phyloP scores from a whole-genome alignment of 2,329 filamentous ascomycete genomes.

The Fusarium penzigii region DNA sequence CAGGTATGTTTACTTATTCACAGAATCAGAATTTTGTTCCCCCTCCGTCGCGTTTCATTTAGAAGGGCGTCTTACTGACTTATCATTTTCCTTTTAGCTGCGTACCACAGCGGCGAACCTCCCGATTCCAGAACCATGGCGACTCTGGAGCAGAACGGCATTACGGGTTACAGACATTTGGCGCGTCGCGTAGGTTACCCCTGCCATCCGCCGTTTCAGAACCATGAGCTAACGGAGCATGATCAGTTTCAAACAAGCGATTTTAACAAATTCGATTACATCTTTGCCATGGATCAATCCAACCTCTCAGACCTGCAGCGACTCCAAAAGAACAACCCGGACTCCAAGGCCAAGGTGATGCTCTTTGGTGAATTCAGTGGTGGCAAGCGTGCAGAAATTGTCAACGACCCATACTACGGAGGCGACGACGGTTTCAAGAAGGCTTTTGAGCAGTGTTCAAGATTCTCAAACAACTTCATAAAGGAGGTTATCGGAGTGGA shows the following conservation, averaged over 20 bases:
- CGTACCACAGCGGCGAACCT: constrained; percentile 75
- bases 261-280: constrained; percentile 85
- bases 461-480: constrained; percentile 78
- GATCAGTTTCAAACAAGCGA: constrained; percentile 62
- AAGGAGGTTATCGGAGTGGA: constrained; percentile 47
- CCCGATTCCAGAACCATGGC: constrained; percentile 84
- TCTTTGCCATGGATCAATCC: constrained; percentile 89
- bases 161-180: constrained; percentile 73
- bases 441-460: constrained; percentile 80
- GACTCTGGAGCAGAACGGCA: constrained; percentile 72
- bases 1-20: constrained; percentile 46
- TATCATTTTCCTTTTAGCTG: constrained; percentile 47
- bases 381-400: constrained; percentile 63
- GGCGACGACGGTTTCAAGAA: constrained; percentile 76
- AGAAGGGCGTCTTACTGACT: constrained; percentile 7
- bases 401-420: constrained; percentile 94
- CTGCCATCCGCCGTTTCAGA: not conserved
- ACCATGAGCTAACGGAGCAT: not conserved
- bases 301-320: constrained; percentile 74
- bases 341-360: constrained; percentile 66
- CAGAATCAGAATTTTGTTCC: no score
- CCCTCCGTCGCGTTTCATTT: not conserved
- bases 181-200: constrained; percentile 66
- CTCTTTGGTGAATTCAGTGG: constrained; percentile 84
- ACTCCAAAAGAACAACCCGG: constrained; percentile 58